A percentile compares a stretch with the other conserved stretches of the same genome.
phyloP scores from a whole-genome alignment of 495 filamentous ascomycete genomes.

The Tetracladium setigerum region DNA sequence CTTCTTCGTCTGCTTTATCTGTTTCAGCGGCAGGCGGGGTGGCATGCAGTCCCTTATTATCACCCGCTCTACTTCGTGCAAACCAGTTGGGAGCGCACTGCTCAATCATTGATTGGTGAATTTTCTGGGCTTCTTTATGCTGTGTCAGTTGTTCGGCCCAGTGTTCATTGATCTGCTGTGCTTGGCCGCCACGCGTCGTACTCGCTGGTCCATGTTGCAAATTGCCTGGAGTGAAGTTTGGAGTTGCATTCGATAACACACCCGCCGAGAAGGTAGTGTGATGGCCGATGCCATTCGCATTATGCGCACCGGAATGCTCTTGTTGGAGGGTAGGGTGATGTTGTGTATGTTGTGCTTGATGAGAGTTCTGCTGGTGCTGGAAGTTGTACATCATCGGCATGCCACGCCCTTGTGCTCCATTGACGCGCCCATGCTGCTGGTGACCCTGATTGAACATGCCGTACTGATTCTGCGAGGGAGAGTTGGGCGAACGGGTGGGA shows the following conservation, averaged over 20 bases:
- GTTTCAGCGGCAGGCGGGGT: slow-evolving; percentile 28
- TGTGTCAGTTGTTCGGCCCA: slow-evolving; percentile 84
- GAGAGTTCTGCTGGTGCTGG: slow-evolving; percentile 55
- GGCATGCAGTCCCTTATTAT: slow-evolving; percentile 38
- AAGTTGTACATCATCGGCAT: slow-evolving; percentile 65
- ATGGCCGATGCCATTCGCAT: slow-evolving; percentile 51
- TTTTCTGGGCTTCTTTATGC: slow-evolving; percentile 59
- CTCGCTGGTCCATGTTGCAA: slow-evolving; percentile 67
- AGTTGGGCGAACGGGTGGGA: slow-evolving; percentile 62
- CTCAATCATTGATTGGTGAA: slow-evolving; percentile 60
- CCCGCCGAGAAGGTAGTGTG: slow-evolving; percentile 77
- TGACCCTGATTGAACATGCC: slow-evolving; percentile 79
- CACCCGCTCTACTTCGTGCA: slow-evolving; percentile 42
- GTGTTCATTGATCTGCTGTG: slow-evolving; percentile 62
- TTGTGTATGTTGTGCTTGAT: slow-evolving; percentile 69
- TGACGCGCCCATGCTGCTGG: slow-evolving; percentile 70
- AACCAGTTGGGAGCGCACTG: slow-evolving; percentile 46
- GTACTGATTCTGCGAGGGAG: slow-evolving; percentile 56
- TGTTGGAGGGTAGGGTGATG: slow-evolving; percentile 59
- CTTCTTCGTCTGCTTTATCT: slow-evolving; percentile 56
- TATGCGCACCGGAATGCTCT: slow-evolving; percentile 56
- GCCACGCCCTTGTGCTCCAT: slow-evolving; percentile 39
- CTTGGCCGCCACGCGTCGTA: slow-evolving; percentile 32
- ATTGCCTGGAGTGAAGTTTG: slow-evolving; percentile 63
- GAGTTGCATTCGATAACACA: slow-evolving; percentile 62